These are phyloP conservation scores for Letharia lupina DNA, from an alignment of 495 filamentous ascomycete species.

Conservation along the genomic window DNA sequence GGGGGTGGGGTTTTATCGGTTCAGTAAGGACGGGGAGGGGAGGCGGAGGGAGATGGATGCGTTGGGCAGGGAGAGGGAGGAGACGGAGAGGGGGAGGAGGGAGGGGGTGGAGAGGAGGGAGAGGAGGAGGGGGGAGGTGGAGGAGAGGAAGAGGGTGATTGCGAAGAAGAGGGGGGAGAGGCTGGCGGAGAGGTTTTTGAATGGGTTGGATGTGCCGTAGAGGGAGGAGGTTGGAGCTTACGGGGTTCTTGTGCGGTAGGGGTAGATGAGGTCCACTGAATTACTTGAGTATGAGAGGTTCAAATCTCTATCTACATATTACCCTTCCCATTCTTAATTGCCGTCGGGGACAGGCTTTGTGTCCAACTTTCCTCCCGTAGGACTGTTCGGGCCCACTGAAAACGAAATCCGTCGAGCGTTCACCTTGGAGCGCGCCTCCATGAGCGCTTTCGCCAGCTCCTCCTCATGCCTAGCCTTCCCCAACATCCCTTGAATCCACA, in stretches of 20 bases:
- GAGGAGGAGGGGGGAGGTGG: constrained; percentile 41
- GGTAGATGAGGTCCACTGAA: no score
- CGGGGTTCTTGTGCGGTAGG: no score
- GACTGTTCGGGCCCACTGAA: constrained; percentile 12
- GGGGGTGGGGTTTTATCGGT: constrained; percentile 84
- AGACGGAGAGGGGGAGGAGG: constrained; percentile 56
- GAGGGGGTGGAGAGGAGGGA: constrained; percentile 42
- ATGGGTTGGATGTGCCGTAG: constrained; percentile 37
- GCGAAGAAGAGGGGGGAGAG: constrained; percentile 49
- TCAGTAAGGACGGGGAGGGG: constrained; percentile 59
- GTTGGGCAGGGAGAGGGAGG: constrained; percentile 53
- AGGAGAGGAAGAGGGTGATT: constrained; percentile 50
- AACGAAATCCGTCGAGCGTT: constrained; percentile 13
- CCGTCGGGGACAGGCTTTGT: no score
- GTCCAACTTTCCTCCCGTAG: constrained; percentile 6
- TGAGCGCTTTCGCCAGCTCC: constrained; percentile 15
- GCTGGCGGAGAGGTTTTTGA: constrained; percentile 65
- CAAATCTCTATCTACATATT: no score
- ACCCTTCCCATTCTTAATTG: no score
- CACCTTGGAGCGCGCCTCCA: constrained; percentile 14
- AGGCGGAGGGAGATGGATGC: constrained; percentile 68
- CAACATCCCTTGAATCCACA: constrained; percentile 18
- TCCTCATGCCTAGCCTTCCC: constrained; percentile 18
- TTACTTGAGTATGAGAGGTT: no score
- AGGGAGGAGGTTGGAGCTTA: no score